A percentile compares a stretch with the other conserved stretches of the same genome.
Evolutionary conservation across 2,329 filamentous ascomycete species (phyloP).

Genomic region (Aspergillus japonicus): DNA sequence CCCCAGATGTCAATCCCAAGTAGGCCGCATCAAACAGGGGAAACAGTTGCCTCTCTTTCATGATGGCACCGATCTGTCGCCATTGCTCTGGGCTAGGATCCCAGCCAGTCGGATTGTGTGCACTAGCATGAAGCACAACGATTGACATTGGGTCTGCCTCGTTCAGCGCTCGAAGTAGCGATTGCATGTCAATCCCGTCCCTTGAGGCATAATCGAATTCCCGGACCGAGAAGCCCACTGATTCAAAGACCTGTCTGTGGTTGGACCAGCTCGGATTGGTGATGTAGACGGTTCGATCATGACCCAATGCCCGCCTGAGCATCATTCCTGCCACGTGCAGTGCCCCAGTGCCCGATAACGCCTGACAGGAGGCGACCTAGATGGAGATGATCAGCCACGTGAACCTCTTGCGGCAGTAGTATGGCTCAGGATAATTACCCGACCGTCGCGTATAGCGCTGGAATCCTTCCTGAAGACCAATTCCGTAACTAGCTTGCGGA

Average conservation of each 20-base stretch:
- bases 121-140: constrained; percentile 69
- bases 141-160: constrained; percentile 24
- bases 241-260: constrained; percentile 2
- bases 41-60: background rate
- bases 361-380: background rate
- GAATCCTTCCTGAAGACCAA: background rate
- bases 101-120: constrained; percentile 89
- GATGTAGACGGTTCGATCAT: background rate
- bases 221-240: background rate
- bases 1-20: background rate
- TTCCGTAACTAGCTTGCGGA: background rate
- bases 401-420: no score
- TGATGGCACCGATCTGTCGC: constrained; percentile 63
- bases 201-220: background rate
- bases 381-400: background rate
- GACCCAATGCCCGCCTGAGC: background rate
- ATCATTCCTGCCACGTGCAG: background rate
- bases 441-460: no score
- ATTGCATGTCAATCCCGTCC: no score
- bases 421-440: no score
- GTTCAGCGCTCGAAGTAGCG: no score
- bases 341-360: background rate
- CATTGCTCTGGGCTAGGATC: constrained; percentile 84
- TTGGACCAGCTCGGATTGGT: constrained; percentile 5
- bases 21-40: background rate